Evolutionary conservation across 768 basidiomycete genomes (phyloP).

Genomic region (Crepidotus variabilis): DNA sequence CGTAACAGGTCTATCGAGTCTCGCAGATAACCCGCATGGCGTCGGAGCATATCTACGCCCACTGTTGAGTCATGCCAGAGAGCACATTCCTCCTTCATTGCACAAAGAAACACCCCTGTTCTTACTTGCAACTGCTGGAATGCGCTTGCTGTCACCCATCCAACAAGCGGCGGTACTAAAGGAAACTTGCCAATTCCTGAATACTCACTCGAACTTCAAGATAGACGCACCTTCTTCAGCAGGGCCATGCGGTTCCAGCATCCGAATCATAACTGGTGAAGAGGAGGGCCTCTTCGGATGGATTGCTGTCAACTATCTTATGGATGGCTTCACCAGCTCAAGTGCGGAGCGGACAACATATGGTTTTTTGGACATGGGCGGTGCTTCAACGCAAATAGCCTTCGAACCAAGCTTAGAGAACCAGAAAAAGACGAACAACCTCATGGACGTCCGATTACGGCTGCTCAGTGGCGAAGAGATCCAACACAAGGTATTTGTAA

Average conservation of each 20-base stretch:
- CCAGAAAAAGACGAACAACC: conserved; percentile 49
- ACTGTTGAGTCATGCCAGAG: conserved; percentile 76
- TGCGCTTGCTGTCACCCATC: conserved; percentile 76
- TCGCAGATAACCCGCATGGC: conserved; percentile 62
- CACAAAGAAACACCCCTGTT: conserved; percentile 87
- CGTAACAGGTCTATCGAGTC: conserved; percentile 77
- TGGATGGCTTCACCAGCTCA: conserved; percentile 82
- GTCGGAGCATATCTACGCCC: conserved; percentile 80
- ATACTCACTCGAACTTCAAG: conserved; percentile 71
- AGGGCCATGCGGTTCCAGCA: conserved; percentile 89
- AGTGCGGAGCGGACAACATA: conserved; percentile 74
- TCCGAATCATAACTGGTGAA: conserved; percentile 94
- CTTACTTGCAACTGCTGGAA: conserved; percentile 94
- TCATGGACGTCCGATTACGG: conserved; percentile 79
- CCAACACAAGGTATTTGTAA: conserved; percentile 91
- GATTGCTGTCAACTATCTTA: conserved; percentile 98
- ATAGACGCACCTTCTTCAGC: conserved; percentile 60
- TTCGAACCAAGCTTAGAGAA: conserved; percentile 81
- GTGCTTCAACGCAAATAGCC: conserved; percentile 97
- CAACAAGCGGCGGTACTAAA: conserved; percentile 73
- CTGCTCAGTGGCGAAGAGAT: conserved; percentile 84
- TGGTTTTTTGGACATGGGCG: conserved; percentile 99
- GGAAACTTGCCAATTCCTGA: conserved; percentile 74
- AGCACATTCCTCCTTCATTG: conserved; percentile 82
- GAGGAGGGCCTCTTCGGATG: conserved; percentile 98